A percentile compares a stretch with the other conserved stretches of the same genome.
These are phyloP conservation scores for Aureobasidium sp. DNA, from an alignment of 2,329 filamentous ascomycete species.

Conservation along the genomic window DNA sequence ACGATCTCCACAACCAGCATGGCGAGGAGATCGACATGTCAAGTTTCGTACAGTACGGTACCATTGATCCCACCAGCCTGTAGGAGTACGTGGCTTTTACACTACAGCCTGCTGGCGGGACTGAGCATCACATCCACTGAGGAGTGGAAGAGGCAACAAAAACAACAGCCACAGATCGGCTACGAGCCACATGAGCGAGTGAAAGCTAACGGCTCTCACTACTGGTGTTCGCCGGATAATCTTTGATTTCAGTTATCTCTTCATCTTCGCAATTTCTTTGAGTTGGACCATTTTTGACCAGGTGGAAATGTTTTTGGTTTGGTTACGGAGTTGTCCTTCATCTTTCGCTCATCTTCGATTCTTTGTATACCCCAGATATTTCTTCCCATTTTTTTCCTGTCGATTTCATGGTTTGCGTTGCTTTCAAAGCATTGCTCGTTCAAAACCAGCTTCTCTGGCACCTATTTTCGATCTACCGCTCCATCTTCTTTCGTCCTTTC, in stretches of 20 bases:
- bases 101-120: constrained; percentile 12
- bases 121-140: neutral
- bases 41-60: constrained; percentile 40
- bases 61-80: constrained; percentile 40
- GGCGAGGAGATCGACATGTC: constrained; percentile 36
- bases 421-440: neutral
- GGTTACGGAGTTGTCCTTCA: constrained; percentile 9
- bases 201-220: neutral
- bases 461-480: neutral
- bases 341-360: constrained; percentile 7
- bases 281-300: neutral
- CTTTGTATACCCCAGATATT: constrained; percentile 12
- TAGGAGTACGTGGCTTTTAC: constrained; percentile 26
- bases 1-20: constrained; percentile 18
- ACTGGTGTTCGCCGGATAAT: neutral
- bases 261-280: neutral
- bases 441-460: neutral
- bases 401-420: constrained; percentile 5
- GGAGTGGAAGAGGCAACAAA: neutral
- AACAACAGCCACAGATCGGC: constrained; percentile 5
- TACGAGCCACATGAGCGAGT: constrained; percentile 1
- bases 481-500: neutral
- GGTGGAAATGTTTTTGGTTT: constrained; percentile 1
- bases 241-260: neutral
- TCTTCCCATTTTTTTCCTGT: neutral